Evolutionary conservation across 441 rosid species (phyloP), one percentile per base, ranked within the genome.

Genomic region (Euphorbia celastroides): DNA sequence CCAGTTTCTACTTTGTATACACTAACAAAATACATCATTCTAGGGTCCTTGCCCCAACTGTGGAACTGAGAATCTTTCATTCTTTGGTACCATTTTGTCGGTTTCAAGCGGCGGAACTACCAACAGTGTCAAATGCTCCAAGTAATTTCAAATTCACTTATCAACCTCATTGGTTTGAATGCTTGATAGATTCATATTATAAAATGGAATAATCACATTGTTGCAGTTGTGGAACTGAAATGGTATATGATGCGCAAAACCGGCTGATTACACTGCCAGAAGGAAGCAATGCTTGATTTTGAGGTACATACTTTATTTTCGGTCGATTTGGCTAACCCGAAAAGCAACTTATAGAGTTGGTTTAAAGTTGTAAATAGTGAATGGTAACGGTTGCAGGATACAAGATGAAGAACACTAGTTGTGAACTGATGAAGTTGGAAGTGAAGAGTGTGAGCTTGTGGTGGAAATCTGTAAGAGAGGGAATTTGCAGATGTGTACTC

Each of bases 11-110:
- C 17, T 59, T 63, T 46, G 22, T 48, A 16, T 46, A 46, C 52
- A 28, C 60, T 32, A 41, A 60, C 23, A 55, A 51, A 23, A 9
- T 13, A 9, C 25, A 0, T 59, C 56, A 42, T 65, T 67, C 69
- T 66, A 93, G 98, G 98, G 98, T 22, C 85, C 84, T 41, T 93
- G 98, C 72, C 98, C 98, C 19, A 93, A 90, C 81, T 93, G 98
- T 58, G 98, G 98, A 34, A 85, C 97, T 0, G 98, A 93, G 81
- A 93, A 93, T 55, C 69, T 71, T 55, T 90, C 97, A 59, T 93
- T 93, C 84, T 93, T 93, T 61, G 98, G 98, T 65, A 89, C 97
- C 61, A 93, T 93, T 55, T 67, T 93, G 27, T 80, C 97, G 10
- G 76, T 93, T 61, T 77, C 95, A 5, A 90, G 71, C 7, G 98